Conservation (phyloP, 768 basidiomycete species). For the Phanerochaete sordida region DNA sequence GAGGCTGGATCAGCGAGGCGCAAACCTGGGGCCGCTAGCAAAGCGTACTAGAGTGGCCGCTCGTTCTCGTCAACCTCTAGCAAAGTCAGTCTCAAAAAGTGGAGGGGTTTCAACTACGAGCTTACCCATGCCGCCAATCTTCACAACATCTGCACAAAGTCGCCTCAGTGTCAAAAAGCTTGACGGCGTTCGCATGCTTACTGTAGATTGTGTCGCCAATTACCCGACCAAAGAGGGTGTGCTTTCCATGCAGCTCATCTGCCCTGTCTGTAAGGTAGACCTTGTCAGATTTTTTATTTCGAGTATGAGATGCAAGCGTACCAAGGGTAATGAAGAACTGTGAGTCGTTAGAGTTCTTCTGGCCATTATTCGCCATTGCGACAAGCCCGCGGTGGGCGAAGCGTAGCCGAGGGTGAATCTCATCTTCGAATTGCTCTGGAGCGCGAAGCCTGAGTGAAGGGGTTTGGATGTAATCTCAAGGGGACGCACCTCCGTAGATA, state of each 20-base stretch:
- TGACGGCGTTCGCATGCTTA: constrained; percentile 25
- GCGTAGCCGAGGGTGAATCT: constrained; percentile 87
- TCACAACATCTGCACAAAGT: constrained; percentile 67
- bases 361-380: constrained; percentile 90
- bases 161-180: background rate
- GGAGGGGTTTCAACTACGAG: background rate
- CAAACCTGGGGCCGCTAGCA: no score
- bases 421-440: constrained; percentile 91
- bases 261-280: constrained; percentile 63
- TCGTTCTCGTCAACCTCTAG: constrained; percentile 72
- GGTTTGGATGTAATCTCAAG: no score
- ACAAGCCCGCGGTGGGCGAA: constrained; percentile 89
- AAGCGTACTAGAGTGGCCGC: constrained; percentile 74
- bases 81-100: background rate
- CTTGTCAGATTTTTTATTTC: background rate
- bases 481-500: constrained; percentile 76
- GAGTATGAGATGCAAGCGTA: constrained; percentile 26
- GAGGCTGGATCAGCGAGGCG: background rate
- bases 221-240: constrained; percentile 90
- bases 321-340: constrained; percentile 96
- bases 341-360: constrained; percentile 86
- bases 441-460: background rate
- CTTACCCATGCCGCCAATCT: constrained; percentile 87
- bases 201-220: constrained; percentile 90
- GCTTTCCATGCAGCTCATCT: constrained; percentile 90